Percentiles rank a stretch among this genome's conserved stretches.
These are phyloP conservation scores for Clarireedia monteithiana DNA, from an alignment of 2,329 filamentous ascomycete genomes.

Conservation along the genomic window DNA sequence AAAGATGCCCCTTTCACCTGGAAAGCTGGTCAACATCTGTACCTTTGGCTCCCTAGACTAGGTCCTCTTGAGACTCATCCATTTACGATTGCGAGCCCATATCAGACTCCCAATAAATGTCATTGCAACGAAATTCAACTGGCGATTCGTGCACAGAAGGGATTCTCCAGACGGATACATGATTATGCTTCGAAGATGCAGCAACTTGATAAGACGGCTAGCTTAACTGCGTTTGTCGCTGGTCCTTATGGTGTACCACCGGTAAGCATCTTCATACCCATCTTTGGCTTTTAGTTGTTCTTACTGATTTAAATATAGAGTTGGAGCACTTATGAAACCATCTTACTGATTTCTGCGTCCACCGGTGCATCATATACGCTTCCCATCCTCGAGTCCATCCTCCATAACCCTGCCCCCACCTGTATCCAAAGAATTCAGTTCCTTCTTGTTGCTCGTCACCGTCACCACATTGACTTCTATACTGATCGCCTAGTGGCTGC, in stretches of 20 bases:
- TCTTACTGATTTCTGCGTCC: slow-evolving; percentile 53
- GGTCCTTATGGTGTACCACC: slow-evolving; percentile 51
- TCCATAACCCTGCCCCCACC: slow-evolving; percentile 33
- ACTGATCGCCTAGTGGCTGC: slow-evolving; percentile 40
- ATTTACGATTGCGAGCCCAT: slow-evolving; percentile 51
- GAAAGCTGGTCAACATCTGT: slow-evolving; percentile 53
- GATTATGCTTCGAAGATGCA: slow-evolving; percentile 35
- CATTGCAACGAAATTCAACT: slow-evolving; percentile 49
- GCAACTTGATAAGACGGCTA: slow-evolving; percentile 20
- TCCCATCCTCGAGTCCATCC: slow-evolving; percentile 49
- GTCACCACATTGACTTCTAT: slow-evolving; percentile 49
- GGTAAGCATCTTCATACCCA: not conserved
- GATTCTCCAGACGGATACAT: slow-evolving; percentile 50
- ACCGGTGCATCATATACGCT: slow-evolving; percentile 56
- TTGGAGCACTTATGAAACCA: slow-evolving; percentile 51
- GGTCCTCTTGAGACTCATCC: slow-evolving; percentile 50
- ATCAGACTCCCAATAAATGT: slow-evolving; percentile 36
- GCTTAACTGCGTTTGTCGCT: slow-evolving; percentile 41
- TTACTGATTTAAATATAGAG: slow-evolving; percentile 16
- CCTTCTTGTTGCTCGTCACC: slow-evolving; percentile 42
- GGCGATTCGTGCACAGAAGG: slow-evolving; percentile 46
- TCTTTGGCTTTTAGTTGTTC: not conserved
- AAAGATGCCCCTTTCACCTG: slow-evolving; percentile 52
- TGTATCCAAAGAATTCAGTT: slow-evolving; percentile 48
- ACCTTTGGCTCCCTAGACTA: slow-evolving; percentile 50